Percentiles rank a stretch among this genome's conserved stretches.
These are phyloP conservation scores for Debaryomyces udenii DNA, from an alignment of 1,139 yeast species.

Conservation along the genomic window DNA sequence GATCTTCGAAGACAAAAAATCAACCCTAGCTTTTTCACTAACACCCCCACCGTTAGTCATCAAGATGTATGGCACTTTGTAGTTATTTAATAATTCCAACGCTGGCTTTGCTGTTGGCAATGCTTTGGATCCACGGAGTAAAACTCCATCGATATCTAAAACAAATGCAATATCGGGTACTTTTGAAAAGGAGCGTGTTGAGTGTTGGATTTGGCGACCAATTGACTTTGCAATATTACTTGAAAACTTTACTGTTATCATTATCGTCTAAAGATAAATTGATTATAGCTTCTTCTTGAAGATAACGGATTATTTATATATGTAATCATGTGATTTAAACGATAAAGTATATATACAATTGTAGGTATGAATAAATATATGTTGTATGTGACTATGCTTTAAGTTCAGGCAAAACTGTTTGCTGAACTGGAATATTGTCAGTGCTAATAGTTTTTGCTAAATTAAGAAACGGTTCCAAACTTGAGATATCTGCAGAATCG, in stretches of 20 bases:
- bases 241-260: conserved; percentile 2
- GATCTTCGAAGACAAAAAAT: conserved; percentile 55
- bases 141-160: conserved; percentile 83
- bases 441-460: conserved; percentile 3
- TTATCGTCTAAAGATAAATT: neutral
- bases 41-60: conserved; percentile 95
- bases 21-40: conserved; percentile 63
- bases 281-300: neutral
- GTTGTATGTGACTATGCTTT: neutral
- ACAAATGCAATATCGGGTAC: conserved; percentile 28
- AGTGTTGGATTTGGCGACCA: neutral
- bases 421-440: neutral
- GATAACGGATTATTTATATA: neutral
- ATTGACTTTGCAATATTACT: neutral
- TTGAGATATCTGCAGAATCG: conserved; percentile 1
- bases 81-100: conserved; percentile 53
- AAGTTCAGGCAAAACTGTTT: neutral
- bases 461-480: conserved; percentile 9
- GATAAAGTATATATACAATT: neutral
- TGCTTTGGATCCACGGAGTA: conserved; percentile 72
- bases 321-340: neutral
- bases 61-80: conserved; percentile 76
- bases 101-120: conserved; percentile 73
- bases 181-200: neutral
- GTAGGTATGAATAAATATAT: neutral